phyloP scores from a whole-genome alignment of 176 grass and related monocot genomes.

The Carex parvula region DNA sequence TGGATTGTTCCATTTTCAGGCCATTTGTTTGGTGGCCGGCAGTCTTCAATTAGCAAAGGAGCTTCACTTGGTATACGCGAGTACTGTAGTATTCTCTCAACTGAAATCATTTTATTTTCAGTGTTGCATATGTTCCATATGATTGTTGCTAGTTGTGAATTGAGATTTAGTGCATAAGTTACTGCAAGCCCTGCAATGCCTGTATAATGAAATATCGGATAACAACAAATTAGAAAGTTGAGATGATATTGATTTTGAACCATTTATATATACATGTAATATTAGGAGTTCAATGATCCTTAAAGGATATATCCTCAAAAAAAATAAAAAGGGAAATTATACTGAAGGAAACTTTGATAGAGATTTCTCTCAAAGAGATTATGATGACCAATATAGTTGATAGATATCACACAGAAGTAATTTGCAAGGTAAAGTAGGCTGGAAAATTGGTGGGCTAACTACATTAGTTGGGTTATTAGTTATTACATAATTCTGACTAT shows the following conservation, averaged over 20 bases:
- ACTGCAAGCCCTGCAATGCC: slow-evolving; percentile 95
- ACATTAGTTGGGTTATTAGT: background rate
- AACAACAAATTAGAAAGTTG: background rate
- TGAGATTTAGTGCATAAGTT: slow-evolving; percentile 93
- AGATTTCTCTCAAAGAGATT: background rate
- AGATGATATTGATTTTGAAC: background rate
- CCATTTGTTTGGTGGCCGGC: slow-evolving; percentile 54
- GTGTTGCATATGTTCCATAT: slow-evolving; percentile 94
- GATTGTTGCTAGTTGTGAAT: slow-evolving; percentile 63
- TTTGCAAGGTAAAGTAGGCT: background rate
- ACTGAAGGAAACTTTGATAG: background rate
- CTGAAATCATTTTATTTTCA: slow-evolving; percentile 99
- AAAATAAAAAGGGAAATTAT: background rate
- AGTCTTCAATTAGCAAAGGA: slow-evolving; percentile 68
- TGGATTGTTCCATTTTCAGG: slow-evolving; percentile 70
- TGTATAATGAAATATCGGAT: slow-evolving; percentile 29
- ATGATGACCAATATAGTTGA: background rate
- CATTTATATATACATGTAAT: background rate
- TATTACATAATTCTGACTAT: background rate
- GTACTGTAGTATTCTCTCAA: slow-evolving; percentile 99
- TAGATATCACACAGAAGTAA: background rate
- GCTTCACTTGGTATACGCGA: slow-evolving; percentile 73
- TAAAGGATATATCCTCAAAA: too few relatives aligned
- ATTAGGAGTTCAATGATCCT: background rate
- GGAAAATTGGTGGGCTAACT: background rate